Evolutionary conservation across 106 monocot species (phyloP).

Genomic region (Acanthochlamys bracteata): DNA sequence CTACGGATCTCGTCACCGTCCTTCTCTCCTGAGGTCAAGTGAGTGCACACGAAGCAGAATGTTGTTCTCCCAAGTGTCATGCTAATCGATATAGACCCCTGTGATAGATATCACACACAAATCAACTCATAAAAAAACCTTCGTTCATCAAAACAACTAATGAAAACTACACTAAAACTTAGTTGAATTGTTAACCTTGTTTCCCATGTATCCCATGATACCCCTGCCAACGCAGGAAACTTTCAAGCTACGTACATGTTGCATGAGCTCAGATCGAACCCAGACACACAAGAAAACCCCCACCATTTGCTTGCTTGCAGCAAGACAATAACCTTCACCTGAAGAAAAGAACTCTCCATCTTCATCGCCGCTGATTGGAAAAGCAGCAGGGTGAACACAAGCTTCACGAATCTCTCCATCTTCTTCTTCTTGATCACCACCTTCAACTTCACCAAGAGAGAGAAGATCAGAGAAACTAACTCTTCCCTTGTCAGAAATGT

Average conservation of each 20-base stretch:
- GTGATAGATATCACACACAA: not conserved
- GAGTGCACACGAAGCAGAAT: conserved; percentile 87
- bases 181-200: conserved; percentile 41
- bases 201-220: conserved; percentile 94
- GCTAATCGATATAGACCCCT: conserved; percentile 89
- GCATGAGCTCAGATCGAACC: conserved; percentile 41
- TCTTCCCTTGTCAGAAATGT: conserved; percentile 18
- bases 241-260: conserved; percentile 36
- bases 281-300: conserved; percentile 86
- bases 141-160: not conserved
- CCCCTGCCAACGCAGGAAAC: conserved; percentile 77
- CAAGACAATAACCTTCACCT: conserved; percentile 29
- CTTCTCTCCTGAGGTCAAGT: conserved; percentile 84
- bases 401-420: not conserved
- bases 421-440: conserved; percentile 5
- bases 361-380: conserved; percentile 25
- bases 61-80: conserved; percentile 43
- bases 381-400: not conserved
- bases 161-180: not conserved
- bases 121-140: not conserved
- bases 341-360: too few relatives aligned
- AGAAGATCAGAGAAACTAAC: conserved; percentile 70
- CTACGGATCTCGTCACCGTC: conserved; percentile 69
- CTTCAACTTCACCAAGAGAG: conserved; percentile 22
- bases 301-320: conserved; percentile 90